These are phyloP conservation scores for Eucalyptus dawsonii DNA, from an alignment of 345 rosid genomes.

Conservation along the genomic window DNA sequence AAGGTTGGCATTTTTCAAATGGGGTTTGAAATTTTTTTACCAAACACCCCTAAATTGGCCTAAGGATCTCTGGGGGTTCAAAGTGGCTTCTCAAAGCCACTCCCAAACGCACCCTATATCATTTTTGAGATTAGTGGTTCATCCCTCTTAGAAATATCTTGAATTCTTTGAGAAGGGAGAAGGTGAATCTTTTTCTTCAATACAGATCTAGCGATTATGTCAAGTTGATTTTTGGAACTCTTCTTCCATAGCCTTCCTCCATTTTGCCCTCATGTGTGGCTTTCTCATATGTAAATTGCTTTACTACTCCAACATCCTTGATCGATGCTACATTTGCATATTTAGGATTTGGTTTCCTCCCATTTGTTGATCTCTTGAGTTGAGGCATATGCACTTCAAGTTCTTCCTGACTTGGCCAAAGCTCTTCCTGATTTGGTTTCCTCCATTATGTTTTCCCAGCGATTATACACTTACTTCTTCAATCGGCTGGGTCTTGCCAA, in stretches of 20 bases:
- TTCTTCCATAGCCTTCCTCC: neutral
- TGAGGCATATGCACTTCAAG: neutral
- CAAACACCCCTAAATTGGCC: too few relatives aligned
- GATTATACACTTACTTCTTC: neutral
- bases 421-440: neutral
- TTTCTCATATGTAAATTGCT: neutral
- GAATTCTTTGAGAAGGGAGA: neutral
- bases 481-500: neutral
- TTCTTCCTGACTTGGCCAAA: neutral
- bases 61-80: too few relatives aligned
- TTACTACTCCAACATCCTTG: neutral
- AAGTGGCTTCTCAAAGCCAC: too few relatives aligned
- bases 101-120: neutral
- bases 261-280: neutral
- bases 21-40: too few relatives aligned
- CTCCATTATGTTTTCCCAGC: neutral
- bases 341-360: neutral
- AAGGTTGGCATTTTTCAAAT: too few relatives aligned
- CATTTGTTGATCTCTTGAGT: neutral
- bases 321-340: neutral
- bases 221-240: neutral
- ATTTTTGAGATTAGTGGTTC: neutral
- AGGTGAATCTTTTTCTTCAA: neutral
- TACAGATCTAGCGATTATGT: neutral
- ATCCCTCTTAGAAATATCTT: neutral